Percentiles rank a stretch among this genome's conserved stretches.
These are phyloP conservation scores for Fusarium setosum DNA, from an alignment of 2,329 filamentous ascomycete species.

Conservation along the genomic window DNA sequence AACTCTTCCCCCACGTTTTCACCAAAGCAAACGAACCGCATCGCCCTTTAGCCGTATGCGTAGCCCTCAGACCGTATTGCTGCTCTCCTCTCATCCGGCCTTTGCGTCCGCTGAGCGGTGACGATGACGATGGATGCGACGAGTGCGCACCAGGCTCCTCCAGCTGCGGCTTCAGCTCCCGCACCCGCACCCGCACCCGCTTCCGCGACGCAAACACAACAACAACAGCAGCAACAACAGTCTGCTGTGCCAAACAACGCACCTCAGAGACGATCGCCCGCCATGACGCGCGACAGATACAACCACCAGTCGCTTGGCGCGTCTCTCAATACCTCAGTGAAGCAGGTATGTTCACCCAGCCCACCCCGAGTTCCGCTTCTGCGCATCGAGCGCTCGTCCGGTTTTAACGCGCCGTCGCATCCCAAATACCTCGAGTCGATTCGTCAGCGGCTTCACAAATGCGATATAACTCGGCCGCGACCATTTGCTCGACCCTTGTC, in stretches of 20 bases:
- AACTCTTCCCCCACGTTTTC: constrained; percentile 23
- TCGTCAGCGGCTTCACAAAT: not conserved
- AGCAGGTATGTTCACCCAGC: constrained; percentile 66
- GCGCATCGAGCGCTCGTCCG: constrained; percentile 17
- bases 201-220: not conserved
- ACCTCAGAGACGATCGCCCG: constrained; percentile 41
- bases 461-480: constrained; percentile 1
- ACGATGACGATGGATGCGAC: constrained; percentile 43
- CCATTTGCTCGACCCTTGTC: constrained; percentile 5
- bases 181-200: constrained; percentile 7
- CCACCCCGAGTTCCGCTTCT: constrained; percentile 7
- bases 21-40: constrained; percentile 21
- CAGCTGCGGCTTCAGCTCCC: constrained; percentile 27
- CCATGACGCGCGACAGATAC: constrained; percentile 61
- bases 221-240: constrained; percentile 30
- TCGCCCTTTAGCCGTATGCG: constrained; percentile 29
- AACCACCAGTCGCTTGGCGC: constrained; percentile 75
- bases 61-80: constrained; percentile 17
- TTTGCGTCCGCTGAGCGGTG: constrained; percentile 21
- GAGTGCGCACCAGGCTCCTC: constrained; percentile 30
- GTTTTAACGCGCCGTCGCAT: constrained; percentile 6
- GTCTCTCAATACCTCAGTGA: constrained; percentile 72
- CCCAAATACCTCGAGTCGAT: not conserved
- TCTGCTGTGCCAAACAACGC: constrained; percentile 30
- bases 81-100: constrained; percentile 21